A percentile compares a stretch with the other conserved stretches of the same genome.
Conservation (phyloP, 768 basidiomycete species). For the Guyanaporus albipodus region DNA sequence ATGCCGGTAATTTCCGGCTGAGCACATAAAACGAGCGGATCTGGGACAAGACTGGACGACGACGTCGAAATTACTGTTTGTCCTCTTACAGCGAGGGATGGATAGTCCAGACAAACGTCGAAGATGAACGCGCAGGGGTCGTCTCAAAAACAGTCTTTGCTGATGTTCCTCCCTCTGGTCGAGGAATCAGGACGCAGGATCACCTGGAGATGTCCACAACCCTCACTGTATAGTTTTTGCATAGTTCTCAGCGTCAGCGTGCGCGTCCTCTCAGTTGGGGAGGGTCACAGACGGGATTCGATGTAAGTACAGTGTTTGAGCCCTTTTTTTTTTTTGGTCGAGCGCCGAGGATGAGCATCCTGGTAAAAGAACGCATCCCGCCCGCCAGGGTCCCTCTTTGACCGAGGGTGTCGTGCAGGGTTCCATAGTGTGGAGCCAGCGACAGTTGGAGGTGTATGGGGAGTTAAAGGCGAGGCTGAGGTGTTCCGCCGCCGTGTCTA, state of each 20-base stretch:
- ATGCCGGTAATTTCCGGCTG: constrained; percentile 25
- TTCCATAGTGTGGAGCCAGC: constrained; percentile 26
- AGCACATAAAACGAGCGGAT: constrained; percentile 28
- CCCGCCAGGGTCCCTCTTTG: constrained; percentile 34
- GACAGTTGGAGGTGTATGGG: constrained; percentile 65
- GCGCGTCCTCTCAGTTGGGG: constrained; percentile 1
- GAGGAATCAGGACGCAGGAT: constrained; percentile 90
- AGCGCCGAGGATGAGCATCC: constrained; percentile 72
- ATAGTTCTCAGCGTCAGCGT: too few relatives aligned
- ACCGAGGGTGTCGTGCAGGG: constrained; percentile 28
- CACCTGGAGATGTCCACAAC: constrained; percentile 80
- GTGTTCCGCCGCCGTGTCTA: constrained; percentile 15
- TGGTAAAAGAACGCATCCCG: constrained; percentile 87
- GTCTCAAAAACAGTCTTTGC: constrained; percentile 92
- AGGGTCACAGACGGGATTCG: too few relatives aligned
- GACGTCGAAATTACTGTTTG: constrained; percentile 84
- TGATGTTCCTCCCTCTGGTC: constrained; percentile 84
- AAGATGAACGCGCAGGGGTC: constrained; percentile 43
- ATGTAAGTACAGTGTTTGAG: constrained; percentile 10
- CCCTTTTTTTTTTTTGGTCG: constrained; percentile 17
- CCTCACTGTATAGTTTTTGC: too few relatives aligned
- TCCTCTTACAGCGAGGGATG: constrained; percentile 55
- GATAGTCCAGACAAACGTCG: constrained; percentile 91
- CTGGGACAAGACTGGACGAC: constrained; percentile 34
- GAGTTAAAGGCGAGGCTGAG: constrained; percentile 92